Percentiles rank a stretch among this genome's conserved stretches.
Evolutionary conservation across 2,329 filamentous ascomycete genomes (phyloP).

Genomic region (Fusarium oxysporum): DNA sequence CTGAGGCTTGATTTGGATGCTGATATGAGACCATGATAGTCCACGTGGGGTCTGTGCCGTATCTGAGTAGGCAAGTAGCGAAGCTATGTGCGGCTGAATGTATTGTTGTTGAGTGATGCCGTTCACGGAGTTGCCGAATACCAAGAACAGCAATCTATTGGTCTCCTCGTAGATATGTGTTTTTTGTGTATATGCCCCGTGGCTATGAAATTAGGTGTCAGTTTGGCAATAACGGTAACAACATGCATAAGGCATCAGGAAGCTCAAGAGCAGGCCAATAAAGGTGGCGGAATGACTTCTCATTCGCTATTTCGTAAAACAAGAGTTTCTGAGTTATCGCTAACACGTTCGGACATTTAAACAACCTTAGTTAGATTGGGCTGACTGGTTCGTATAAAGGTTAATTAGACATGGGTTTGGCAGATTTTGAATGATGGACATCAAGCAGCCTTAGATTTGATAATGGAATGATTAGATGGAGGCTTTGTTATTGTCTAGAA

Average conservation of each 20-base stretch:
- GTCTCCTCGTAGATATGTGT: neutral
- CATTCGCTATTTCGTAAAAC: constrained; percentile 6
- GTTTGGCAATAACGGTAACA: neutral
- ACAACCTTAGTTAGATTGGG: neutral
- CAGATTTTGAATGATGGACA: neutral
- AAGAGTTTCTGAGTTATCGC: neutral
- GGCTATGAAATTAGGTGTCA: neutral
- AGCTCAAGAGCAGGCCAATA: neutral
- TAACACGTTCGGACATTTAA: neutral
- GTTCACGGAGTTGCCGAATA: neutral
- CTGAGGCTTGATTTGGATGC: neutral
- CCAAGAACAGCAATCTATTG: neutral
- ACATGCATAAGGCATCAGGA: neutral
- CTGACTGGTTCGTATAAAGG: constrained; percentile 3
- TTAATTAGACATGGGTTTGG: neutral
- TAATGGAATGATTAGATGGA: neutral
- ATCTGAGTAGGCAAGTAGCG: neutral
- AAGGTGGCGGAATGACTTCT: neutral
- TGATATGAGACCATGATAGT: neutral
- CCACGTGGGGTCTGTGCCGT: neutral
- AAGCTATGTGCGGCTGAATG: neutral
- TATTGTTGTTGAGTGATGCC: neutral
- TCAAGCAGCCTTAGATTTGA: neutral
- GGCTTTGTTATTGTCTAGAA: neutral
- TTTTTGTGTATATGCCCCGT: neutral